phyloP scores from a whole-genome alignment of 2,329 filamentous ascomycete genomes.

The Rugonectria rugulosa region DNA sequence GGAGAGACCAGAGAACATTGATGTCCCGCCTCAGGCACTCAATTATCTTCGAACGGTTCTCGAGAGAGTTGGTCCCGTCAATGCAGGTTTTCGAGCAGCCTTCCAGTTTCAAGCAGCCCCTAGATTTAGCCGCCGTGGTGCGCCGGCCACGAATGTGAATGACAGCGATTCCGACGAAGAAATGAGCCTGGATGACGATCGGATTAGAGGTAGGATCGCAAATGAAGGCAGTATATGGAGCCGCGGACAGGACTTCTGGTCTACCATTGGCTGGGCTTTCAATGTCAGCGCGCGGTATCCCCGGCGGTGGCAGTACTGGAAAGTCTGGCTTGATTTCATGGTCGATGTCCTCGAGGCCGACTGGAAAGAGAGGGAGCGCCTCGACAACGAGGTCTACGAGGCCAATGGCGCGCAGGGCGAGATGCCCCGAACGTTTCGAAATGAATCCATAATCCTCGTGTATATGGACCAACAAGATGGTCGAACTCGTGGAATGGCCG shows the following conservation, averaged over 20 bases:
- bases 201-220: slow-evolving; percentile 66
- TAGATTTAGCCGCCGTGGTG: slow-evolving; percentile 42
- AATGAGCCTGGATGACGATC: slow-evolving; percentile 57
- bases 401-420: slow-evolving; percentile 30
- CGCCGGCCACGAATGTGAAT: slow-evolving; percentile 51
- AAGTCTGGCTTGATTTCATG: slow-evolving; percentile 80
- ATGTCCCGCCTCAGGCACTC: slow-evolving; percentile 72
- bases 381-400: slow-evolving; percentile 50
- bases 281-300: slow-evolving; percentile 81
- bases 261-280: slow-evolving; percentile 88
- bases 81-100: slow-evolving; percentile 73
- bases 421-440: slow-evolving; percentile 45
- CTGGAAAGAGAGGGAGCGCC: slow-evolving; percentile 63
- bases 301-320: slow-evolving; percentile 83
- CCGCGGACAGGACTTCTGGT: slow-evolving; percentile 88
- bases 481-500: slow-evolving; percentile 56
- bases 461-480: slow-evolving; percentile 62
- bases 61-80: slow-evolving; percentile 70
- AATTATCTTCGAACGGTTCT: slow-evolving; percentile 75
- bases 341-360: slow-evolving; percentile 79
- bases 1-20: slow-evolving; percentile 64
- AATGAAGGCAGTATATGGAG: slow-evolving; percentile 73
- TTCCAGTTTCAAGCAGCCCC: slow-evolving; percentile 67
- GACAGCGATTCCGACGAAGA: slow-evolving; percentile 51
- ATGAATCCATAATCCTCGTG: slow-evolving; percentile 65